phyloP scores from a whole-genome alignment of 2,329 filamentous ascomycete genomes.

The Fusarium haematococcum region DNA sequence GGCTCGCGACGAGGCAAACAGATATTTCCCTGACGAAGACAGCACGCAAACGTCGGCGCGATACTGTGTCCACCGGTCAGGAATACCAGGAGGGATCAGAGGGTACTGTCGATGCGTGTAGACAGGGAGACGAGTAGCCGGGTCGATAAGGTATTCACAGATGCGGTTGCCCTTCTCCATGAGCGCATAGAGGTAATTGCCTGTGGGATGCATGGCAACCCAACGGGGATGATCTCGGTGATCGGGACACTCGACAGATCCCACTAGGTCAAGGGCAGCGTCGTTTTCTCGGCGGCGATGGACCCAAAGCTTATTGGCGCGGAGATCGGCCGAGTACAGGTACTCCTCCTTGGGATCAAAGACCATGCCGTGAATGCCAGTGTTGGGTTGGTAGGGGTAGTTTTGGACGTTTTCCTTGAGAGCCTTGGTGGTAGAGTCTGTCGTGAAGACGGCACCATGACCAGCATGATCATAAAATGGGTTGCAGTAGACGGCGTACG shows the following conservation, averaged over 20 bases:
- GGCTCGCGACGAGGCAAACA: conserved; percentile 86
- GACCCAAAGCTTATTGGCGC: conserved; percentile 85
- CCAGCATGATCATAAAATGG: conserved; percentile 91
- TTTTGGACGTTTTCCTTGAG: conserved; percentile 76
- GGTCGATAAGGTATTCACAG: conserved; percentile 84
- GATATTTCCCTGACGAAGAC: conserved; percentile 75
- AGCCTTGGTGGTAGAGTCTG: conserved; percentile 63
- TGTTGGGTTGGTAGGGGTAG: conserved; percentile 76
- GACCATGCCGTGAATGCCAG: conserved; percentile 85
- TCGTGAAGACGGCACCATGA: conserved; percentile 81
- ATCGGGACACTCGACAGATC: conserved; percentile 77
- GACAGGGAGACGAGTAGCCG: conserved; percentile 77
- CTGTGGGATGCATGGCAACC: conserved; percentile 85
- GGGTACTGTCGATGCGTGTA: conserved; percentile 84
- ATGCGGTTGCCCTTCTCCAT: conserved; percentile 92
- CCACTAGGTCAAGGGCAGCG: conserved; percentile 71
- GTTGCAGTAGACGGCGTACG: conserved; percentile 88
- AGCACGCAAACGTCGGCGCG: conserved; percentile 86
- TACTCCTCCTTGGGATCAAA: conserved; percentile 80
- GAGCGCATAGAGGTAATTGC: conserved; percentile 83
- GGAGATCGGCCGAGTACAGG: conserved; percentile 83
- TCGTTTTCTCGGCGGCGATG: conserved; percentile 73
- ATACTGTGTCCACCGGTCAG: conserved; percentile 71
- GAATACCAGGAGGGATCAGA: conserved; percentile 80
- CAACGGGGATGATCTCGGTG: conserved; percentile 84